A percentile compares a stretch with the other conserved stretches of the same genome.
These are phyloP conservation scores for Salix brachista DNA, from an alignment of 345 rosid genomes.

Conservation along the genomic window DNA sequence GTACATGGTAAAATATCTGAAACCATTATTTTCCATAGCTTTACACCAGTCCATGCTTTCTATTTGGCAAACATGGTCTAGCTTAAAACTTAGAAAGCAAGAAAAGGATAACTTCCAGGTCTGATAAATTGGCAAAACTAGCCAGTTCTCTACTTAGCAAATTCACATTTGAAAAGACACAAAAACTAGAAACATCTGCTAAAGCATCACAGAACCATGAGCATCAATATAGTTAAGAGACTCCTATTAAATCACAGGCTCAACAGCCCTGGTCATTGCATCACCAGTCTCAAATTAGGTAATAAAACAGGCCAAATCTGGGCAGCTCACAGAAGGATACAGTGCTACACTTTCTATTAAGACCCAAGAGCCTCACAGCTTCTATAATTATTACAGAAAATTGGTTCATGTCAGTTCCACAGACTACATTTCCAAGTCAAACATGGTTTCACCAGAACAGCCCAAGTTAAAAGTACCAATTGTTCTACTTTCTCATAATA, in stretches of 20 bases:
- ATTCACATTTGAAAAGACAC: too few species aligned
- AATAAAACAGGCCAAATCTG: background rate
- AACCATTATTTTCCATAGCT: background rate
- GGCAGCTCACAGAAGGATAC: background rate
- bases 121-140: too few species aligned
- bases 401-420: background rate
- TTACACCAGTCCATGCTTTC: background rate
- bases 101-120: background rate
- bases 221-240: background rate
- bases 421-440: background rate
- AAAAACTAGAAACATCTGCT: background rate
- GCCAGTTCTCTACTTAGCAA: too few species aligned
- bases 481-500: background rate
- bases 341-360: background rate
- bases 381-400: background rate
- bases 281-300: background rate
- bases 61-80: background rate
- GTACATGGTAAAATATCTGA: background rate
- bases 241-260: background rate
- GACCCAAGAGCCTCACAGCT: background rate
- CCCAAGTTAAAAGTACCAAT: background rate
- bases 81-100: background rate
- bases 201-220: background rate
- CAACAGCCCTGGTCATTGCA: background rate
- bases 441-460: background rate